These are phyloP conservation scores for Rhododendron griersonianum DNA, from an alignment of 148 eudicot species.

Conservation along the genomic window DNA sequence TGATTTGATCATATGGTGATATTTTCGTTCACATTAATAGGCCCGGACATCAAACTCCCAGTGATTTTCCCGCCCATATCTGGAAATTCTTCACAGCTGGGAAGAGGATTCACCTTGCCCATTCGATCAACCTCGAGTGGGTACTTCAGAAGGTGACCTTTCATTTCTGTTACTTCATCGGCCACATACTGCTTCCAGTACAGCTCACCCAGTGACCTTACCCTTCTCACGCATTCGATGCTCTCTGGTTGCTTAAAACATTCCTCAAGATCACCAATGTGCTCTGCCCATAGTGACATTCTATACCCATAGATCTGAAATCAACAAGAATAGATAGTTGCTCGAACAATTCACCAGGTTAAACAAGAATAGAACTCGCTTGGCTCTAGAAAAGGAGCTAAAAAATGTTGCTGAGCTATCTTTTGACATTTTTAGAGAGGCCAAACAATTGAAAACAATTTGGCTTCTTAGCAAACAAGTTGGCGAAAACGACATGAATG, in stretches of 20 bases:
- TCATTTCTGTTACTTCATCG: conserved; percentile 61
- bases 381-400: background rate
- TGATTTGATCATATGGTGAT: conserved; percentile 57
- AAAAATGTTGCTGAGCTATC: background rate
- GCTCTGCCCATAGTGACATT: conserved; percentile 78
- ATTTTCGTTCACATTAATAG: conserved; percentile 56
- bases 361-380: background rate
- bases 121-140: conserved; percentile 65
- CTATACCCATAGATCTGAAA: conserved; percentile 41
- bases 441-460: background rate
- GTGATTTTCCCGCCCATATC: conserved; percentile 70
- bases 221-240: conserved; percentile 64
- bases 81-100: conserved; percentile 34
- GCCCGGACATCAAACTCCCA: conserved; percentile 42
- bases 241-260: conserved; percentile 57
- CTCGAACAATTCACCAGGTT: background rate
- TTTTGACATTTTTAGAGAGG: background rate
- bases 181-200: conserved; percentile 78
- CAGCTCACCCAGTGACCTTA: conserved; percentile 41
- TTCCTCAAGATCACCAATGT: conserved; percentile 53
- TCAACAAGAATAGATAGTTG: background rate
- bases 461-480: background rate
- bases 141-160: conserved; percentile 83
- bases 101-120: conserved; percentile 62
- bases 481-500: background rate